Base-by-base conservation (phyloP, 1,284 basidiomycete genomes). In the Psilocybe mexicana region DNA sequence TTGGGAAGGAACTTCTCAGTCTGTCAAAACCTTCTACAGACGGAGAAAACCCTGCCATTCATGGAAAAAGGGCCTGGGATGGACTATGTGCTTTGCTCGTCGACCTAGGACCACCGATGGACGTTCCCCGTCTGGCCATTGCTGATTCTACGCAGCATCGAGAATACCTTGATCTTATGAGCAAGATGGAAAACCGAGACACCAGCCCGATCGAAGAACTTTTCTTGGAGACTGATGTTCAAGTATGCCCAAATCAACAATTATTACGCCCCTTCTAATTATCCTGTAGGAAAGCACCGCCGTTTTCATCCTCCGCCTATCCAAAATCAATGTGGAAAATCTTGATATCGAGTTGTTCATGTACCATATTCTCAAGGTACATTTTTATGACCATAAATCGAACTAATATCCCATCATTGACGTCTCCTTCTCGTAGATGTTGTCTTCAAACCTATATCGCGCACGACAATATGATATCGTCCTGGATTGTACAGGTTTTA, bases 341-440 rank as follows among this genome's bases (percentile, higher is more conserved):
- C 78, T 95, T 46, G 94, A 97, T 69, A 85, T 95, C 35, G 93
- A 96, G 66, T 72, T 94, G 2, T 72, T 98, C 40, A 86, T 94
- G 71, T 92, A 86, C 70, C 85, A 93, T 69, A 84, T 94, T 51
- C 86, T 94, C 73, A 88, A 87, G 77, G 92, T 87, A 55, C 57
- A 76, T 64, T 33, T 24, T 52, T 11, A 43, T 49, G 23, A 54
- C 38, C n/a, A 46, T 18, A 18, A 18, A 18, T 18, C 18, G 43
- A 54, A 44, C 43, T 52, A 18, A 44, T 4, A 25, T 52, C 45
- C 28, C 30, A 14, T 43, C 23, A 25, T 33, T 43, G 35, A 61
- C 79, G 76, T 77, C 12, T 48, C 23, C 36, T 70, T 23, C 66
- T 79, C 25, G 12, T 51, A 76, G 75, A 73, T 69, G 23, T 58